A percentile compares a stretch with the other conserved stretches of the same genome.
These are phyloP conservation scores for Colletotrichum theobromicola DNA, from an alignment of 2,329 filamentous ascomycete genomes.

Conservation along the genomic window DNA sequence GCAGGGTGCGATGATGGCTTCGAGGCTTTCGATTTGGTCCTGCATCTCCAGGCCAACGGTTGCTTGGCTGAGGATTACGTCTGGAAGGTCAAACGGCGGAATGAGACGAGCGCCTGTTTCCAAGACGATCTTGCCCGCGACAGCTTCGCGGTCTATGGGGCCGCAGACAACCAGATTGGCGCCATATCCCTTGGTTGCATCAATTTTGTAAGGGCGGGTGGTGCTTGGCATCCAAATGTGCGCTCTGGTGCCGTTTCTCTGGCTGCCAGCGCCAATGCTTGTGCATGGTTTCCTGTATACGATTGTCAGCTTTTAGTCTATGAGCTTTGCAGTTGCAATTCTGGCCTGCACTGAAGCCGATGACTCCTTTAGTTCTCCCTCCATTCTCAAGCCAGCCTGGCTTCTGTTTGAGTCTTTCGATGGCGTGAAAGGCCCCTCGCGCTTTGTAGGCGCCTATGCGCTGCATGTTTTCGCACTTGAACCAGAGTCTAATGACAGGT, in stretches of 20 bases:
- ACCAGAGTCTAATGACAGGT: constrained; percentile 78
- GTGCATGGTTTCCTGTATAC: constrained; percentile 83
- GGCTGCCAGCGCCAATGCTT: constrained; percentile 88
- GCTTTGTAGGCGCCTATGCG: constrained; percentile 92
- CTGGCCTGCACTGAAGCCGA: constrained; percentile 87
- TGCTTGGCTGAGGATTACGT: constrained; percentile 94
- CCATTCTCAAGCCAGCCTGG: constrained; percentile 65
- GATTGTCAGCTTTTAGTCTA: not conserved
- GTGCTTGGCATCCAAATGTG: constrained; percentile 95
- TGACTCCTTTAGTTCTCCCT: constrained; percentile 71
- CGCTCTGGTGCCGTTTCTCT: constrained; percentile 76
- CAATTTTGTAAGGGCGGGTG: constrained; percentile 82
- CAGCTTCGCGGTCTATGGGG: constrained; percentile 81
- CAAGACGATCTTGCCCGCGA: constrained; percentile 68
- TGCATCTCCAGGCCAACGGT: constrained; percentile 85
- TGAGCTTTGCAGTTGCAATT: not conserved
- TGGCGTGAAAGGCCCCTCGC: constrained; percentile 86
- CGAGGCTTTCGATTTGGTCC: constrained; percentile 68
- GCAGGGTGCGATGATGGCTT: constrained; percentile 81
- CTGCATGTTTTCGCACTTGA: constrained; percentile 97
- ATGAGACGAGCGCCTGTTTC: constrained; percentile 80
- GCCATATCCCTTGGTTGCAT: constrained; percentile 79
- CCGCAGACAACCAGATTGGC: constrained; percentile 82
- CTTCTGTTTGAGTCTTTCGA: constrained; percentile 70
- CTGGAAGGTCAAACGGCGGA: constrained; percentile 89